Percentiles rank a stretch among this genome's conserved stretches.
Conservation (phyloP, 306 rosid genomes). For the Astragalus glycyphyllos region DNA sequence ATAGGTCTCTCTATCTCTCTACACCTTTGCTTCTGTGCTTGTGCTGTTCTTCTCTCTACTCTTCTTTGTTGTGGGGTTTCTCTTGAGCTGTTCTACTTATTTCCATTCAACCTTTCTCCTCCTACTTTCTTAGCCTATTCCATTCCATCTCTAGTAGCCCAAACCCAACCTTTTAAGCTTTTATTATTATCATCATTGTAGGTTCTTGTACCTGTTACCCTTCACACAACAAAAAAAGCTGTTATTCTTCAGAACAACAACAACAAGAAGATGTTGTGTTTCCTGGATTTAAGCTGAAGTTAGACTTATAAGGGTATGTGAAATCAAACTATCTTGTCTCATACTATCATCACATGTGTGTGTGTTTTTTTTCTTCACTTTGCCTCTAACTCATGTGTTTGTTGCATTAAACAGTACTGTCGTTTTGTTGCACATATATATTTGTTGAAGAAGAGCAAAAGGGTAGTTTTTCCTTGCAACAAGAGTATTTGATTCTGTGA, state of each 20-base stretch:
- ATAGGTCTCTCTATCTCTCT: slow-evolving; percentile 45
- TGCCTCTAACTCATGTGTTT: slow-evolving; percentile 28
- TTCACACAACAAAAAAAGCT: slow-evolving; percentile 16
- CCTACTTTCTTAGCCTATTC: background rate
- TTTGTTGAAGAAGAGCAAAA: slow-evolving; percentile 7
- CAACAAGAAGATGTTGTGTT: slow-evolving; percentile 33
- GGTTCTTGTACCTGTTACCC: background rate
- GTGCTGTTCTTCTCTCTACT: slow-evolving; percentile 23
- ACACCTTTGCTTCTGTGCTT: slow-evolving; percentile 30
- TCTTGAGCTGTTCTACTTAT: slow-evolving; percentile 21
- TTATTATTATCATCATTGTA: background rate
- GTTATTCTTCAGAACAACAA: slow-evolving; percentile 1
- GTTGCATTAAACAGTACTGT: slow-evolving; percentile 39
- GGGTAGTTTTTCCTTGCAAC: no score
- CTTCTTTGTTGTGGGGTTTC: no score
- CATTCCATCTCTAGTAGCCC: background rate
- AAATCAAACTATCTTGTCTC: background rate
- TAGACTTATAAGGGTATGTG: slow-evolving; percentile 30
- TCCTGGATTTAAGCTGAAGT: slow-evolving; percentile 46
- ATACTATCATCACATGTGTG: background rate
- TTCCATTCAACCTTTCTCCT: slow-evolving; percentile 2
- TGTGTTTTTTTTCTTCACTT: background rate
- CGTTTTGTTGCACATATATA: background rate
- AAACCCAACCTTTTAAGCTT: slow-evolving; percentile 24
- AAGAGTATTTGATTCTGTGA: no score